Conservation (phyloP, 2,329 filamentous ascomycete species). For the Apiospora arundinis region DNA sequence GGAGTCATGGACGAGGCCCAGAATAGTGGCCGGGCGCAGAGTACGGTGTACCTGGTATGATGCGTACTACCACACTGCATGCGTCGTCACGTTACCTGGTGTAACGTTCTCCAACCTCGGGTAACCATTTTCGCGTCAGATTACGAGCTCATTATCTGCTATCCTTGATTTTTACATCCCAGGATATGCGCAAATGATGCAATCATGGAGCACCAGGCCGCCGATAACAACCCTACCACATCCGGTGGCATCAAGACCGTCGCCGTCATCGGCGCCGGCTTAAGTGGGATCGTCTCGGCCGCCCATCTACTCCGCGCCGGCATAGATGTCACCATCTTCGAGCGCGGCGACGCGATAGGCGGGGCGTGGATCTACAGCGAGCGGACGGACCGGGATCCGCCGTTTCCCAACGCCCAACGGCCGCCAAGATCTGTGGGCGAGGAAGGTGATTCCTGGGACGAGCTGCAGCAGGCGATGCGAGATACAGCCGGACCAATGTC, state of each 20-base stretch:
- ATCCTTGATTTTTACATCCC: no score
- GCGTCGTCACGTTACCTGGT: background rate
- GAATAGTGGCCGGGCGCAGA: background rate
- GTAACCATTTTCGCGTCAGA: no score
- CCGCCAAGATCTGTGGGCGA: background rate
- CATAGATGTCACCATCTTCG: constrained; percentile 64
- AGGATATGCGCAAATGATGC: no score
- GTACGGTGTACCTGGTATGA: background rate
- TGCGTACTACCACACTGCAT: no score
- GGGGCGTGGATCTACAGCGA: constrained; percentile 72
- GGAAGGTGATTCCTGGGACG: background rate
- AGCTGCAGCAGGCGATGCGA: background rate
- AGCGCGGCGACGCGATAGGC: constrained; percentile 48
- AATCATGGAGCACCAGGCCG: background rate
- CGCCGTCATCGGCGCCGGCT: constrained; percentile 69
- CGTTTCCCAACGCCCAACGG: constrained; percentile 35
- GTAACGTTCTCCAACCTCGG: background rate
- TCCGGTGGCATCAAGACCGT: constrained; percentile 43
- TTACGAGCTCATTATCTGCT: no score
- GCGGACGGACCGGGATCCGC: constrained; percentile 47
- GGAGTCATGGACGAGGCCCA: constrained; percentile 27
- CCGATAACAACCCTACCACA: background rate
- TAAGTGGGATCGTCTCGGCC: constrained; percentile 65
- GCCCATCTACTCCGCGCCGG: constrained; percentile 69
- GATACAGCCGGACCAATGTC: background rate